Base-by-base conservation (phyloP, 768 basidiomycete species). In the Lanmaoa rubissima region DNA sequence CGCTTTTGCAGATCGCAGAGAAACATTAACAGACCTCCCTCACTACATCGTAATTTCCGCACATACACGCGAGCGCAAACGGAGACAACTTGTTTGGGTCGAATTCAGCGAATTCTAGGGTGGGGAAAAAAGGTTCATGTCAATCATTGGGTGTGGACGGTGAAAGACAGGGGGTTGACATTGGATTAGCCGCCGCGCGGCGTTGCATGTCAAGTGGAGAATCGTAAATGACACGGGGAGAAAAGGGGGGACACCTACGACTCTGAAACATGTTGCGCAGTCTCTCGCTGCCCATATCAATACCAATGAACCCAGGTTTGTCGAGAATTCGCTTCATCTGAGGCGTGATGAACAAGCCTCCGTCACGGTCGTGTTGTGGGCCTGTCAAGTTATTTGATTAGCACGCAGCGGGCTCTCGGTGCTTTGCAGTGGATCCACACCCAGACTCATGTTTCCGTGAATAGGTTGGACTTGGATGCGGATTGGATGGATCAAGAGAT, bases 261-360 rank as follows among this genome's bases (percentile, higher is more conserved):
- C 14, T 58, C 48, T 67, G 69, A 43, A 73, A 71, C 69, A 71
- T 73, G 4, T 38, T 10, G 39, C 70, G 68, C 46, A 73, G 58
- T 47, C 21, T 58, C 21, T 73, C 66, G 31, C 70, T 51, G n/a
- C 61, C 69, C 65, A 43, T 66, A 36, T 54, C 10, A 1, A 39
- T n/a, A 11, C 62, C 60, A 45, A 71, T 71, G 49, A 69, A 60
- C 4, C 69, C 71, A 0, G 64, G 60, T 46, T 61, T 39, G 32
- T 60, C 52, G 41, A 71, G 69, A 24, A 73, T 71, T 4, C 16
- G 21, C n/a, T 36, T 40, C 67, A 73, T 71, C 35, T 64, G 58
- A n/a, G 59, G 51, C 3, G 71, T 69, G 40, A 71, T 32, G 31
- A 21, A 55, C 59, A 73, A 58, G 28, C 61, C 62, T 16, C 69